Evolutionary conservation across 2,329 filamentous ascomycete species (phyloP).

Genomic region (Fusarium sp.): DNA sequence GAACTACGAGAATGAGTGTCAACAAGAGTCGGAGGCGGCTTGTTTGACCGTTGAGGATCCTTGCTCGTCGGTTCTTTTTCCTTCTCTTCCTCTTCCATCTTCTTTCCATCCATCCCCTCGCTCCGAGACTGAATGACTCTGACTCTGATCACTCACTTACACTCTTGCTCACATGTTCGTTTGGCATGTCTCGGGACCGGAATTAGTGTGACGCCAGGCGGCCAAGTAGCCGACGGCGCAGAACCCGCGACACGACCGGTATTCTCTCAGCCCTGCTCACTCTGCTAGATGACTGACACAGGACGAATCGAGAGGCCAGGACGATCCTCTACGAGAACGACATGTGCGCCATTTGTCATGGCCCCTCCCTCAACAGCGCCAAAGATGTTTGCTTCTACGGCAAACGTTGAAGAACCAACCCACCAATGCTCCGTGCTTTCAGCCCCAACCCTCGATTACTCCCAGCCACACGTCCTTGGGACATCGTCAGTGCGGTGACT

Average conservation of each 20-base stretch:
- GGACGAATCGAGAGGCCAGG: neutral
- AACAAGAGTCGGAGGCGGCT: neutral
- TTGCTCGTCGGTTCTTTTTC: constrained; percentile 14
- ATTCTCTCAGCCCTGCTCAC: neutral
- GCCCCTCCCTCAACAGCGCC: neutral
- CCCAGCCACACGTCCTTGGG: neutral
- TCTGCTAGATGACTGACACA: neutral
- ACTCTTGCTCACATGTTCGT: neutral
- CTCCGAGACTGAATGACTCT: neutral
- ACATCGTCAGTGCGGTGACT: constrained; percentile 13
- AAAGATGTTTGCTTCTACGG: constrained; percentile 25
- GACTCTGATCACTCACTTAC: neutral
- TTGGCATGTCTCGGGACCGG: constrained; percentile 16
- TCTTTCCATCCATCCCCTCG: constrained; percentile 2
- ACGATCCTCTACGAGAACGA: neutral
- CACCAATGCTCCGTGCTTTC: constrained; percentile 27
- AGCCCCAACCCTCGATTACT: constrained; percentile 11
- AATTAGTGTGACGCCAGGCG: constrained; percentile 19
- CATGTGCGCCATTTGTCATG: neutral
- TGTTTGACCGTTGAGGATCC: neutral
- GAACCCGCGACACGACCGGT: neutral
- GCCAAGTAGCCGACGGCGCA: constrained; percentile 10
- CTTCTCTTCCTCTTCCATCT: constrained; percentile 14
- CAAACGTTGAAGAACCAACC: constrained; percentile 24
- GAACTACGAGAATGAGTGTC: constrained; percentile 1